Evolutionary conservation across 139 green algal species (phyloP).

Genomic region (Pseudopediastrum boryanum): DNA sequence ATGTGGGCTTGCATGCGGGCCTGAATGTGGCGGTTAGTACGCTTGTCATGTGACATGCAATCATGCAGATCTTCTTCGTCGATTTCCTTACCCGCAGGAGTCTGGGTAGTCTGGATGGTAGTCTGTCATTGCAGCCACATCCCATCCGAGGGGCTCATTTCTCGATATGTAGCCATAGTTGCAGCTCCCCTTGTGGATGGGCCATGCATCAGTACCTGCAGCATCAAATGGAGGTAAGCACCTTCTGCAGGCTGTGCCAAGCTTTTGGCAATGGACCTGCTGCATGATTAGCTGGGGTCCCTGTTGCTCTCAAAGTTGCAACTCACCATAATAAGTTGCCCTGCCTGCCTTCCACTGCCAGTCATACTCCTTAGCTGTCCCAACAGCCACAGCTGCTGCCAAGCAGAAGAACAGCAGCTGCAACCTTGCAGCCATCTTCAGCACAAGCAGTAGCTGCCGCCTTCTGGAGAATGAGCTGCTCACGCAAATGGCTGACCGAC

Average conservation of each 20-base stretch:
- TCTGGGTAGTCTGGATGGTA: conserved; percentile 32
- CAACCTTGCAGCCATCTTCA: background rate
- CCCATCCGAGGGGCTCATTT: conserved; percentile 32
- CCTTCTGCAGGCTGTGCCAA: background rate
- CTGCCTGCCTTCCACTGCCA: conserved; percentile 16
- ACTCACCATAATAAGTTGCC: conserved; percentile 30
- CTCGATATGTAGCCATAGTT: conserved; percentile 30
- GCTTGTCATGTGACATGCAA: too few species aligned
- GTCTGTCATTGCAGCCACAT: conserved; percentile 31
- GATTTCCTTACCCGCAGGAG: conserved; percentile 27
- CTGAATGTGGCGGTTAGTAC: too few species aligned
- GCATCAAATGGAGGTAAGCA: background rate
- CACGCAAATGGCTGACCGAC: too few species aligned
- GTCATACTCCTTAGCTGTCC: background rate
- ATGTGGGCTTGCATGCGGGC: too few species aligned
- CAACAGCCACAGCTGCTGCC: background rate
- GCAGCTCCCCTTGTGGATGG: conserved; percentile 33
- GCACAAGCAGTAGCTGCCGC: too few species aligned
- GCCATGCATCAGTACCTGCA: conserved; percentile 34
- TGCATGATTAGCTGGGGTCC: too few species aligned
- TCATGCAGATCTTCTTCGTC: too few species aligned
- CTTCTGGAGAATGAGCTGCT: too few species aligned
- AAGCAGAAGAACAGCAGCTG: background rate
- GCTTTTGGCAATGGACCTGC: too few species aligned
- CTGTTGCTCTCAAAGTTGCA: background rate